Percentiles rank a stretch among this genome's conserved stretches.
Evolutionary conservation across 2,329 filamentous ascomycete genomes (phyloP).

Genomic region (Neonectria hederae): DNA sequence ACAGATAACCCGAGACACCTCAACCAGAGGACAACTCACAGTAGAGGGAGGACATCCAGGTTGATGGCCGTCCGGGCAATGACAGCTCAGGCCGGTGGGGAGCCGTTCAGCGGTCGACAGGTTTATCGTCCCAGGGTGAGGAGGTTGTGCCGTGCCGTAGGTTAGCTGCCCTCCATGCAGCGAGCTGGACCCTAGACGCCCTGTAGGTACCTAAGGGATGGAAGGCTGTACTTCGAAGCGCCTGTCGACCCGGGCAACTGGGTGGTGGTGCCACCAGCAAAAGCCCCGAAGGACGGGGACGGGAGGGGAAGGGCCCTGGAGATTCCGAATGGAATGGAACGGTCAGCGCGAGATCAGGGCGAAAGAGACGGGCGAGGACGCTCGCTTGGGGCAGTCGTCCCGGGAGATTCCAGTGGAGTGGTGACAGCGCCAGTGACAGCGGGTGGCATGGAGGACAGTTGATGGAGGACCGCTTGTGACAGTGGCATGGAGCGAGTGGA

Average conservation of each 20-base stretch:
- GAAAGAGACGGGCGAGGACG: background rate
- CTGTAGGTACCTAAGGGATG: too few relatives aligned
- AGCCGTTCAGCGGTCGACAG: slow-evolving; percentile 1
- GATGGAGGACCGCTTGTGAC: background rate
- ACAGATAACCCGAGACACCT: too few relatives aligned
- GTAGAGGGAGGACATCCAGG: background rate
- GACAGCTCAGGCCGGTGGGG: background rate
- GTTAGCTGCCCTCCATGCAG: background rate
- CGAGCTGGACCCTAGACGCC: too few relatives aligned
- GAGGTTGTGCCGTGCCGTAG: background rate
- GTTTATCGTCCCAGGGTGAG: slow-evolving; percentile 19
- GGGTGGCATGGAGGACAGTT: background rate
- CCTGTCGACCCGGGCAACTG: slow-evolving; percentile 2
- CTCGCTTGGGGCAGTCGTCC: background rate
- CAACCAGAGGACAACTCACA: too few relatives aligned
- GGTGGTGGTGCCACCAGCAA: slow-evolving; percentile 2
- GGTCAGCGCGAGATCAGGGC: background rate
- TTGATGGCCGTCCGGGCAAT: background rate
- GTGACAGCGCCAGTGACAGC: background rate
- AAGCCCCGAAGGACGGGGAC: background rate
- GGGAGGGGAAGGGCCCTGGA: background rate
- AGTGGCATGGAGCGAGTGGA: background rate
- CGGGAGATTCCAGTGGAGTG: slow-evolving; percentile 3
- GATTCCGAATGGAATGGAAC: background rate
- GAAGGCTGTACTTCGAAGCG: too few relatives aligned